Base-by-base conservation (phyloP, 495 filamentous ascomycete species). In the Talaromyces thailandensis region DNA sequence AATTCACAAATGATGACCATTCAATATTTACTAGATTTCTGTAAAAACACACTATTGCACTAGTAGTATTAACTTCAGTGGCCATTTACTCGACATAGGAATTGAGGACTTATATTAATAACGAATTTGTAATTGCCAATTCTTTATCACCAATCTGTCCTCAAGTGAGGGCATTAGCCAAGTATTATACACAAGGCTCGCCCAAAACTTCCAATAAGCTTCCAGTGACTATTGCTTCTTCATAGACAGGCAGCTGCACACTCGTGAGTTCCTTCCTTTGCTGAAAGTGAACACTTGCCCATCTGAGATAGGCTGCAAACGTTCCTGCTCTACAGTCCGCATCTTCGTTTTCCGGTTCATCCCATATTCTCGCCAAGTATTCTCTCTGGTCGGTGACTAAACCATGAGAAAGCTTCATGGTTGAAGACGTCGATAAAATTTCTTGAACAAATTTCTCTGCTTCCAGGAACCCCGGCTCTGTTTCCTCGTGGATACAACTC, bases 271-370 rank as follows among this genome's bases (percentile, higher is more conserved):
- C 24, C 32, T 40, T 58, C 5, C 25, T 58, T 58, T 58, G 55
- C 32, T 58, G 28, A 23, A 58, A 40, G 18, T 32, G 24, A 18
- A 58, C 55, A 40, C 55, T 58, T 3, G 63, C 24, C 28, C 32
- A 58, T 40, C 55, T 58, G 24, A 58, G 24, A 29, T 58, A 29
- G 18, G 55, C 55, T n/a, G 55, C 55, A 14, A 25, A 58, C 28
- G 55, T 58, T 4, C 55, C 24, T 12, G n/a, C 21, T 29, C 16
- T 40, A 29, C 32, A 40, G 32, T 58, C 55, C 24, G 55, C 55
- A 58, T 58, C 55, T 58, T 58, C 55, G 18, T 58, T 58, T 25
- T 8, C 55, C 16, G 55, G 55, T 58, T 58, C n/a, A 31, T 58
- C 55, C 55, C 55, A 58, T 58, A 58, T 31, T 8, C 32, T 58